Conservation (phyloP, 352 stramenopile genomes). For the Phytophthora pisi region DNA sequence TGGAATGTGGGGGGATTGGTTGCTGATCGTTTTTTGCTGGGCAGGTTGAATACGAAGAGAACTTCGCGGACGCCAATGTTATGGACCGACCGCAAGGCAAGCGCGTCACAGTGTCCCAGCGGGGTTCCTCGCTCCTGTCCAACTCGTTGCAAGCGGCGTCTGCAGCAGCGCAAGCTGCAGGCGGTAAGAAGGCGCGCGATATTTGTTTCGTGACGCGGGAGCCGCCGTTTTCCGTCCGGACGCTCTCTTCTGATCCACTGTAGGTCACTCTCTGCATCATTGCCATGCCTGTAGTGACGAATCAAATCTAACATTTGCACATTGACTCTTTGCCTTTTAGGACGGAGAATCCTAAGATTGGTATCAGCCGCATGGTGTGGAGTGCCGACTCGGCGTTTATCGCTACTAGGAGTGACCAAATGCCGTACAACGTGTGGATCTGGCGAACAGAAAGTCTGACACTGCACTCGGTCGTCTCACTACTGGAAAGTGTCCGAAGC, state of each 20-base stretch:
- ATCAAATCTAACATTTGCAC: not conserved
- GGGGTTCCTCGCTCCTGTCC: slow-evolving; percentile 45
- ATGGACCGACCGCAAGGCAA: slow-evolving; percentile 68
- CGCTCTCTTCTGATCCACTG: slow-evolving; percentile 66
- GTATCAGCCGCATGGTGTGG: slow-evolving; percentile 69
- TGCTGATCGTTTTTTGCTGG: not conserved
- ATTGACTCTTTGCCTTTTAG: slow-evolving; percentile 36
- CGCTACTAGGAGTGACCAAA: slow-evolving; percentile 81
- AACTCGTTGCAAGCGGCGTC: slow-evolving; percentile 69
- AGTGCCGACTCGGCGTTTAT: slow-evolving; percentile 73
- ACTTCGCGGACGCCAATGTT: slow-evolving; percentile 54
- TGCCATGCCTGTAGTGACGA: not conserved
- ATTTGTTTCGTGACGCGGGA: slow-evolving; percentile 76
- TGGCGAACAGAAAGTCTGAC: slow-evolving; percentile 80
- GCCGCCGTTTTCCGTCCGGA: slow-evolving; percentile 77
- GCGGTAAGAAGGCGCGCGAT: slow-evolving; percentile 50
- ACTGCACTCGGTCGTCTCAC: slow-evolving; percentile 66
- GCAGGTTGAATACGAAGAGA: slow-evolving; percentile 77
- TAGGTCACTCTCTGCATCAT: slow-evolving; percentile 20
- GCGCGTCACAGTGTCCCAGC: slow-evolving; percentile 49
- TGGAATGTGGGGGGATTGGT: no score
- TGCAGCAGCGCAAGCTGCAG: slow-evolving; percentile 58
- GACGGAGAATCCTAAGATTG: slow-evolving; percentile 75
- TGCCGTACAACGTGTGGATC: slow-evolving; percentile 87
- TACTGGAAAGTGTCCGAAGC: slow-evolving; percentile 64